These are phyloP conservation scores for Thermochaetoides thermophila DNA, from an alignment of 495 filamentous ascomycete genomes.

Conservation along the genomic window DNA sequence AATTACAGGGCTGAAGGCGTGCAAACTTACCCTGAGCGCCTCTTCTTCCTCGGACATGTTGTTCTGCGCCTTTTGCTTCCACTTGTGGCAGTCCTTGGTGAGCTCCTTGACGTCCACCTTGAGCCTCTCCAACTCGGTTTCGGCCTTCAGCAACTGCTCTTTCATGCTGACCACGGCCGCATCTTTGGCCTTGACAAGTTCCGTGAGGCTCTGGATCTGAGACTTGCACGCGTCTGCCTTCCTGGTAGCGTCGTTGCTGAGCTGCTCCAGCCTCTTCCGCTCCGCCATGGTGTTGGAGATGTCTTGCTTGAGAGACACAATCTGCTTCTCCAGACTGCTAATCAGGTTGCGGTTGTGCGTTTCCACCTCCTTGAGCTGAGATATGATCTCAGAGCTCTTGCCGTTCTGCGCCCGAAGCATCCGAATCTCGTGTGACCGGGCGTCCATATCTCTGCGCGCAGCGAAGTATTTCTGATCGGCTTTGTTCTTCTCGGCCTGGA, in stretches of 20 bases:
- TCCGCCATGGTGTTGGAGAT: conserved; percentile 51
- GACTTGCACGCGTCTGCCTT: conserved; percentile 55
- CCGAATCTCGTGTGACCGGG: conserved; percentile 59
- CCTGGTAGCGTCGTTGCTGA: conserved; percentile 50
- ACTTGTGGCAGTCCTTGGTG: conserved; percentile 63
- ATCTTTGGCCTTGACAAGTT: conserved; percentile 60
- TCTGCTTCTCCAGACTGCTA: conserved; percentile 80
- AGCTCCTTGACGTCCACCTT: conserved; percentile 57
- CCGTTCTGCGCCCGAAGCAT: conserved; percentile 64
- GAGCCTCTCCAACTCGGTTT: conserved; percentile 58
- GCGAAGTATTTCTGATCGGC: conserved; percentile 96
- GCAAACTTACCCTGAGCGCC: conserved; percentile 57
- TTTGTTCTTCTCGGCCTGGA: conserved; percentile 80
- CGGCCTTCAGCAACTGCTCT: conserved; percentile 37
- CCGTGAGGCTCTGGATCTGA: conserved; percentile 63
- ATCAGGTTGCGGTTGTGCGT: conserved; percentile 42
- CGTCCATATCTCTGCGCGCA: conserved; percentile 85
- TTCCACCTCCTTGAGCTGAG: conserved; percentile 83
- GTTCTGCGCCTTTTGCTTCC: conserved; percentile 65
- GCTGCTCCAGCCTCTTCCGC: conserved; percentile 54
- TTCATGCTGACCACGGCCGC: conserved; percentile 41
- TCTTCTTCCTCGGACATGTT: conserved; percentile 72
- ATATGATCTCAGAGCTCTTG: conserved; percentile 86
- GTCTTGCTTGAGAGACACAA: conserved; percentile 63
- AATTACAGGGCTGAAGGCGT: neutral